These are phyloP conservation scores for Emergomyces pasteurianus DNA, from an alignment of 2,329 filamentous ascomycete species.

Conservation along the genomic window DNA sequence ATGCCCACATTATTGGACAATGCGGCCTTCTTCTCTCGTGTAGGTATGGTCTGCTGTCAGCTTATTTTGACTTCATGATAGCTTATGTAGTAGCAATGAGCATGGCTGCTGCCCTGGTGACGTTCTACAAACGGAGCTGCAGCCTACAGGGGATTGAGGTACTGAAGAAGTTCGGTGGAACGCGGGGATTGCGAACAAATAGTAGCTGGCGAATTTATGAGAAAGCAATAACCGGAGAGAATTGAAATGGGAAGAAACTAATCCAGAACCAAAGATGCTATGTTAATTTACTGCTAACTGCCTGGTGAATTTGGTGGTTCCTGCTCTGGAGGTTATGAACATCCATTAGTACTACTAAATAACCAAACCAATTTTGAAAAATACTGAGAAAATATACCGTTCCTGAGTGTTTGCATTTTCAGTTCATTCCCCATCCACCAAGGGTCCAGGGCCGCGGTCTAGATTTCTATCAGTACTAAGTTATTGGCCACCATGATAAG, in stretches of 20 bases:
- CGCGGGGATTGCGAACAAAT: neutral
- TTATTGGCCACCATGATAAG: neutral
- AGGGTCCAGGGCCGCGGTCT: neutral
- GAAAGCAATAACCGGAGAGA: neutral
- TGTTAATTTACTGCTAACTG: too few relatives aligned
- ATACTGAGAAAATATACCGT: neutral
- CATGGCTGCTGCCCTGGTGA: neutral
- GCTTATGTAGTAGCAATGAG: neutral
- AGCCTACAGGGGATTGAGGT: neutral
- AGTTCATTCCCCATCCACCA: neutral
- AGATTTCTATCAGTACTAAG: neutral
- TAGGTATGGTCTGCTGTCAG: neutral
- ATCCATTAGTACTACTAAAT: too few relatives aligned
- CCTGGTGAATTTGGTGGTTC: too few relatives aligned
- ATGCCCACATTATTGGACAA: neutral
- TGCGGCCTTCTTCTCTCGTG: too few relatives aligned
- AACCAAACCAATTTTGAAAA: too few relatives aligned
- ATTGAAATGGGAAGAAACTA: neutral
- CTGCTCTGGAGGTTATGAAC: too few relatives aligned
- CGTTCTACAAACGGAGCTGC: neutral
- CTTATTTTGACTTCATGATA: too few relatives aligned
- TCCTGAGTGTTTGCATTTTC: neutral
- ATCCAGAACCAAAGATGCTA: too few relatives aligned
- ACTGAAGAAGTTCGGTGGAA: neutral
- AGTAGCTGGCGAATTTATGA: neutral